These are phyloP conservation scores for Alloteropsis semialata DNA, from an alignment of 176 grass and related monocot species.

Conservation along the genomic window DNA sequence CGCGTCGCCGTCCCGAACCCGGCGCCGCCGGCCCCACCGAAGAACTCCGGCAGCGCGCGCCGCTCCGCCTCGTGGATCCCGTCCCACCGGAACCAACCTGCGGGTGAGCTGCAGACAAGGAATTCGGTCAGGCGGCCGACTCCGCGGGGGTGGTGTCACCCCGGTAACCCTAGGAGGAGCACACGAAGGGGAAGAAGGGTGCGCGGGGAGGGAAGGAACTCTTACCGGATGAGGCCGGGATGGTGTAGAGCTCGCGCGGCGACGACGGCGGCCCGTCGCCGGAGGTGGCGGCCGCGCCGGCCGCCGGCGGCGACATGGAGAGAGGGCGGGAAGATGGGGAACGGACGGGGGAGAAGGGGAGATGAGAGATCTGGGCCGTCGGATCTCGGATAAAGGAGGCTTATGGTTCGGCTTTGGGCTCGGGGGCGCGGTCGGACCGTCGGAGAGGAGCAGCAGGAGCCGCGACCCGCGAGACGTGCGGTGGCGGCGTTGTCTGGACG, in stretches of 20 bases:
- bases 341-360: background rate
- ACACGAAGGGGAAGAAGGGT: background rate
- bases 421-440: background rate
- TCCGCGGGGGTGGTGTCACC: background rate
- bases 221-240: constrained; percentile 60
- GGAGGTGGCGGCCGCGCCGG: constrained; percentile 32
- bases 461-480: background rate
- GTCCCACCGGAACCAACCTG: constrained; percentile 96
- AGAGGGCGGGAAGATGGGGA: constrained; percentile 28
- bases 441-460: background rate
- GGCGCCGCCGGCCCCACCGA: constrained; percentile 64
- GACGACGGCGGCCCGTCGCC: constrained; percentile 15
- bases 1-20: constrained; percentile 60
- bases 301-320: constrained; percentile 44
- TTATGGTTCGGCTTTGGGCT: constrained; percentile 25
- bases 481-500: background rate
- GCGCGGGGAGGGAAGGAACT: background rate
- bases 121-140: constrained; percentile 18
- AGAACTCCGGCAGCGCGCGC: constrained; percentile 79
- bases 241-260: constrained; percentile 63
- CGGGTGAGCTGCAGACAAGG: background rate
- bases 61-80: constrained; percentile 88
- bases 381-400: constrained; percentile 34
- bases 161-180: constrained; percentile 39
- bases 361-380: constrained; percentile 38